Percentiles rank a stretch among this genome's conserved stretches.
Evolutionary conservation across 2,329 filamentous ascomycete genomes (phyloP).

Genomic region (Sporothrix pallida): DNA sequence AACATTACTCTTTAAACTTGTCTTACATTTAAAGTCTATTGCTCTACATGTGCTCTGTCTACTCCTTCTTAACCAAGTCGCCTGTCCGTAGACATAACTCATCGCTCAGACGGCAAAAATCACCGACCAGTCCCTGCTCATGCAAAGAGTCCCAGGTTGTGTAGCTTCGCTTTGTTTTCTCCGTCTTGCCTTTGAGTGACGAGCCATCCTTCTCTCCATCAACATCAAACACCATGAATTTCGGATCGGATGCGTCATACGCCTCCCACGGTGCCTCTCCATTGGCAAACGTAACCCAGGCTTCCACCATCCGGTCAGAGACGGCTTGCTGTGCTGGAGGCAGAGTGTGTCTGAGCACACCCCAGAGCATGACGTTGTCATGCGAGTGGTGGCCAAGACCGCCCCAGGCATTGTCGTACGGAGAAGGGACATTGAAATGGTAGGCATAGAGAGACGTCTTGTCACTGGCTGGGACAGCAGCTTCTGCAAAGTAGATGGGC

Average conservation of each 20-base stretch:
- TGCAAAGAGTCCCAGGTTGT: constrained; percentile 24
- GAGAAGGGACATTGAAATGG: constrained; percentile 40
- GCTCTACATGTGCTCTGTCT: not conserved
- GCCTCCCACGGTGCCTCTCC: constrained; percentile 32
- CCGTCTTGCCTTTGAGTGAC: not conserved
- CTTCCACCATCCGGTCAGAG: constrained; percentile 25
- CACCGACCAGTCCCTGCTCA: not conserved
- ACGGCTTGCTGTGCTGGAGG: constrained; percentile 31
- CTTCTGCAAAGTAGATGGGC: constrained; percentile 34
- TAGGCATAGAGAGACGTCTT: constrained; percentile 35
- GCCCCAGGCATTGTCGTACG: constrained; percentile 39
- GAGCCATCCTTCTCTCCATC: not conserved
- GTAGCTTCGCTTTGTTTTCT: constrained; percentile 20
- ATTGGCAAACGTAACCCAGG: constrained; percentile 35
- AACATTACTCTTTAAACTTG: not conserved
- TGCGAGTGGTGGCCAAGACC: constrained; percentile 38
- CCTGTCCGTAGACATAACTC: constrained; percentile 32
- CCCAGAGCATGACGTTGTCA: constrained; percentile 39
- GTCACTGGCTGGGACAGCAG: not conserved
- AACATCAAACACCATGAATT: constrained; percentile 32
- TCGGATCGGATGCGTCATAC: not conserved
- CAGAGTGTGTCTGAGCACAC: constrained; percentile 32
- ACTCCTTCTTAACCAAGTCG: not conserved
- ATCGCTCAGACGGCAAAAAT: constrained; percentile 30
- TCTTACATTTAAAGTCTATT: not conserved